A percentile compares a stretch with the other conserved stretches of the same genome.
phyloP scores from a whole-genome alignment of 2,329 filamentous ascomycete species.

The Ceratocystis eucalypticola region DNA sequence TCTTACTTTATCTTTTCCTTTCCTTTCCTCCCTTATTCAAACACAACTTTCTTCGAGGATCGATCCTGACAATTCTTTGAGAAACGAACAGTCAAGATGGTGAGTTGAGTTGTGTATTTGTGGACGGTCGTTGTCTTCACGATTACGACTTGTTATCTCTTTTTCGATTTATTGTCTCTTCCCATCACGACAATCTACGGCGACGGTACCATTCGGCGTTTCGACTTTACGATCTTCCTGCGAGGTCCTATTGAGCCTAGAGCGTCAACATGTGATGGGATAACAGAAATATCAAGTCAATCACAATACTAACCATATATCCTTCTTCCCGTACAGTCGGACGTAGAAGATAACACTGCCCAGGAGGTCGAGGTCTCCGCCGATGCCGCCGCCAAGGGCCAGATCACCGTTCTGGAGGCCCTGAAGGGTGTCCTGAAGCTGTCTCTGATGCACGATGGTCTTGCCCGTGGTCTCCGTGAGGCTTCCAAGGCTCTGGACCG shows the following conservation, averaged over 20 bases:
- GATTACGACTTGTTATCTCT: neutral
- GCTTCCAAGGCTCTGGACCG: slow-evolving; percentile 97
- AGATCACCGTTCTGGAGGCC: slow-evolving; percentile 96
- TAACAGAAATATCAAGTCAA: neutral
- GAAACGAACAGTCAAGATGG: slow-evolving; percentile 45
- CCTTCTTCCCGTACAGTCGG: slow-evolving; percentile 52
- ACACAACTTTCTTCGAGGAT: slow-evolving; percentile 48
- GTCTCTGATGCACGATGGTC: slow-evolving; percentile 97
- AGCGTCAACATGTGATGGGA: neutral
- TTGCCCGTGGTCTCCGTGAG: slow-evolving; percentile 95
- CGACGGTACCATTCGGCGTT: neutral
- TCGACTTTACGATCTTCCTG: neutral
- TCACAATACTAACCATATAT: neutral
- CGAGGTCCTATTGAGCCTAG: neutral
- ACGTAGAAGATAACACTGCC: slow-evolving; percentile 98
- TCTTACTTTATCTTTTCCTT: slow-evolving; percentile 20
- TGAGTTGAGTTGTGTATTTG: slow-evolving; percentile 29
- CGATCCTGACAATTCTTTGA: slow-evolving; percentile 41
- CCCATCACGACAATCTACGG: slow-evolving; percentile 5
- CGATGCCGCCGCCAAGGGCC: slow-evolving; percentile 73
- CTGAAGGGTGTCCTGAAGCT: slow-evolving; percentile 99
- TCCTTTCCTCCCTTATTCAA: slow-evolving; percentile 24
- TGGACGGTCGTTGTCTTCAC: neutral
- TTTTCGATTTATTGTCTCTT: neutral
- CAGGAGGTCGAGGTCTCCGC: slow-evolving; percentile 94